phyloP scores from a whole-genome alignment of 495 filamentous ascomycete genomes.

The Mycothermus thermophilus region DNA sequence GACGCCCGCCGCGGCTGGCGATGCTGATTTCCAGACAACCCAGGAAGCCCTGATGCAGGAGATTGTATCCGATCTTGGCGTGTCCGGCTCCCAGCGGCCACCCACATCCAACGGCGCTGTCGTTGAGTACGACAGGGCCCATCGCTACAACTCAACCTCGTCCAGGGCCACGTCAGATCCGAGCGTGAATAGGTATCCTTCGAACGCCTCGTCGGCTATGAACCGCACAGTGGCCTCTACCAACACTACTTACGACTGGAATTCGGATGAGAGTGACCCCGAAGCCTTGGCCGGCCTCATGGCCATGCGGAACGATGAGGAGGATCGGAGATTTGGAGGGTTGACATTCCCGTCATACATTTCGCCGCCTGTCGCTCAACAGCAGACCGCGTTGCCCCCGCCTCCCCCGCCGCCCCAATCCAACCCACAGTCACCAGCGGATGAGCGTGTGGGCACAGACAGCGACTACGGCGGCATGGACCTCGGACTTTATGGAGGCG shows the following conservation, averaged over 20 bases:
- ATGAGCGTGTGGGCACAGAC: constrained; percentile 46
- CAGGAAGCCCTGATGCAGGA: constrained; percentile 42
- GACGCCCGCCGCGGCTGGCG: constrained; percentile 15
- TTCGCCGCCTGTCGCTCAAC: constrained; percentile 6
- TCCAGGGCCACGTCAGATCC: constrained; percentile 23
- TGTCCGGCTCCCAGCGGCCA: constrained; percentile 19
- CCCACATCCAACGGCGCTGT: constrained; percentile 22
- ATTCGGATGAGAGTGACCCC: constrained; percentile 65
- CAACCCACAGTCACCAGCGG: constrained; percentile 18
- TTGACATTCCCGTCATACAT: constrained; percentile 16
- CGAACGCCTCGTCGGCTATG: constrained; percentile 33
- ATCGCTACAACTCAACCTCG: constrained; percentile 36
- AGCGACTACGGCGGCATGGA: constrained; percentile 62
- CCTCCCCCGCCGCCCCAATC: constrained; percentile 2
- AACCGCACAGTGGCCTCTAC: constrained; percentile 13
- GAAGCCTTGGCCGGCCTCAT: constrained; percentile 78
- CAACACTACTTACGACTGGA: constrained; percentile 24
- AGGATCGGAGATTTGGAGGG: constrained; percentile 53
- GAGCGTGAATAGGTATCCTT: constrained; percentile 29
- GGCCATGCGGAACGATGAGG: constrained; percentile 73
- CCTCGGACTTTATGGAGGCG: constrained; percentile 57
- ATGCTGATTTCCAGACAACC: constrained; percentile 22
- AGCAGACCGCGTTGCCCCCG: neutral
- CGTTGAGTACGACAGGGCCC: constrained; percentile 30
- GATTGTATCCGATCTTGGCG: constrained; percentile 36